These are phyloP conservation scores for Cryptosporidium canis DNA, from an alignment of 169 alveolate genomes.

Conservation along the genomic window DNA sequence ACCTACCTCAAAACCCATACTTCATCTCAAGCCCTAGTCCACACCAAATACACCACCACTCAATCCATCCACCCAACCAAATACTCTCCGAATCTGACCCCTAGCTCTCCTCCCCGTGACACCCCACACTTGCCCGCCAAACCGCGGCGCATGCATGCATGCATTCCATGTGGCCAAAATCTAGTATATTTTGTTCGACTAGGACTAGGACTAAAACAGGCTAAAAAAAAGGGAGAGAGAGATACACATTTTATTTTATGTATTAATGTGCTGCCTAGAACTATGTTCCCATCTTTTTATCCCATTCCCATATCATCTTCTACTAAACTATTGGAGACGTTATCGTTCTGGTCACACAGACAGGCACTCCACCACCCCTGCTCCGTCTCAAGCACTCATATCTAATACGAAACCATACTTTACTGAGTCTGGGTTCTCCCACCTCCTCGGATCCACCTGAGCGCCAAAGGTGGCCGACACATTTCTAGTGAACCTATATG, in stretches of 20 bases:
- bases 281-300: no score
- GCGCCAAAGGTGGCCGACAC: slow-evolving; percentile 65
- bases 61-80: neutral
- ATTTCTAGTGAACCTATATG: slow-evolving; percentile 32
- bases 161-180: no score
- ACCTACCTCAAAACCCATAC: neutral
- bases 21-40: neutral
- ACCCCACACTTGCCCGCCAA: neutral
- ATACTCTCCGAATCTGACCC: neutral
- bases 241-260: neutral
- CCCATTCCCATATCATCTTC: no score
- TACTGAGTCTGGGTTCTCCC: slow-evolving; percentile 52
- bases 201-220: no score
- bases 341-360: no score
- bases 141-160: neutral
- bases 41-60: neutral
- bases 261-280: no score
- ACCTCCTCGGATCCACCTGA: neutral
- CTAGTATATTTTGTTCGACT: no score
- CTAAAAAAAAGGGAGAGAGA: neutral
- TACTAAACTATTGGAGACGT: no score
- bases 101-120: neutral
- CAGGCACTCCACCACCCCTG: no score
- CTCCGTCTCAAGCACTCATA: slow-evolving; percentile 4
- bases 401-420: slow-evolving; percentile 54